Percentiles rank a stretch among this genome's conserved stretches.
Conservation (phyloP, 176 grass and related monocot genomes). For the Eragrostis curvula region DNA sequence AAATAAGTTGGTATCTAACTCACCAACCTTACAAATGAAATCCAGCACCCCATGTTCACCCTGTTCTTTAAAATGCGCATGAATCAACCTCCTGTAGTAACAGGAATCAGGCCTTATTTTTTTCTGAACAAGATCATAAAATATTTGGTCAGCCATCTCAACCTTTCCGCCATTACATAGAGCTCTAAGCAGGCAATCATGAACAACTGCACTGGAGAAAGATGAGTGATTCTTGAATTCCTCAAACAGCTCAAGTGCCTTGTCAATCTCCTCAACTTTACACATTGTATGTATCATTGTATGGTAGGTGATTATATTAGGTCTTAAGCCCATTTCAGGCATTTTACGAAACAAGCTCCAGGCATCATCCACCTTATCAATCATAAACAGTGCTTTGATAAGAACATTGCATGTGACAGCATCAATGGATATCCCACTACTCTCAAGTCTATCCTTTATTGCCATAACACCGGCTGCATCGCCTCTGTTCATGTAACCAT, state of each 20-base stretch:
- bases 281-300: constrained; percentile 65
- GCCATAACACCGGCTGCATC: constrained; percentile 51
- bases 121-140: constrained; percentile 66
- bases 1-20: constrained; percentile 53
- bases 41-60: constrained; percentile 62
- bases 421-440: constrained; percentile 60
- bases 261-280: constrained; percentile 64
- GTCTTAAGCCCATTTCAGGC: constrained; percentile 60
- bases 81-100: constrained; percentile 64
- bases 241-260: constrained; percentile 68
- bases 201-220: constrained; percentile 45
- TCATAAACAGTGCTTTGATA: constrained; percentile 78
- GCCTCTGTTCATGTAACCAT: constrained; percentile 65
- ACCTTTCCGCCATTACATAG: constrained; percentile 63
- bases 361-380: constrained; percentile 72
- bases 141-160: constrained; percentile 56
- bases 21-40: constrained; percentile 60
- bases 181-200: constrained; percentile 59
- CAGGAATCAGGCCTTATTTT: constrained; percentile 44
- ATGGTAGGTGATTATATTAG: constrained; percentile 76
- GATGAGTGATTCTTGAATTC: constrained; percentile 54
- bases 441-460: constrained; percentile 63
- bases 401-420: constrained; percentile 80
- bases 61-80: constrained; percentile 58
- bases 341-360: constrained; percentile 75